Percentiles rank a stretch among this genome's conserved stretches.
Evolutionary conservation across 208 protist species (phyloP).

Genomic region (Trypanosoma scelopori): DNA sequence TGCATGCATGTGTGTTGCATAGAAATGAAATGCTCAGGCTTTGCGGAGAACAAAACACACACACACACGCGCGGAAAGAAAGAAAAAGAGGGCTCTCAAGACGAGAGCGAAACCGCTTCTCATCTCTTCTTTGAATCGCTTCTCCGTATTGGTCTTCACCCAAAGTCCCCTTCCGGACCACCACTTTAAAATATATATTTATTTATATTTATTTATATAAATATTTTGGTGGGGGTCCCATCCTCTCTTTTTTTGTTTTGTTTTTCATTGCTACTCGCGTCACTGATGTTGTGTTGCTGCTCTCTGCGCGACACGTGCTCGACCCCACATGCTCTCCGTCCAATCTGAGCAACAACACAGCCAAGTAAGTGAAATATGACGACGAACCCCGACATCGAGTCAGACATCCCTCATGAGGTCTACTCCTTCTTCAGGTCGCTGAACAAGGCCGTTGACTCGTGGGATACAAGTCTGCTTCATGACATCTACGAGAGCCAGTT

Average conservation of each 20-base stretch:
- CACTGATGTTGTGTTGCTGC: not conserved
- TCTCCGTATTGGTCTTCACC: no score
- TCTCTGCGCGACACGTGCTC: not conserved
- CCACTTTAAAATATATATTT: no score
- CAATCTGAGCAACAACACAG: not conserved
- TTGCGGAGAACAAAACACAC: no score
- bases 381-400: slow-evolving; percentile 90
- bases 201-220: no score
- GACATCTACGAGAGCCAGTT: slow-evolving; percentile 84
- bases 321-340: not conserved
- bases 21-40: no score
- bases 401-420: slow-evolving; percentile 82
- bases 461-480: slow-evolving; percentile 60
- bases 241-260: not conserved
- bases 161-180: no score
- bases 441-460: slow-evolving; percentile 70
- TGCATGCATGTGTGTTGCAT: not conserved
- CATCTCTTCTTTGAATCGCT: not conserved
- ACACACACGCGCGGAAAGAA: no score
- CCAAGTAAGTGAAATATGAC: slow-evolving; percentile 43
- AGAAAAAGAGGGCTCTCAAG: no score
- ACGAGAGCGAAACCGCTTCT: not conserved
- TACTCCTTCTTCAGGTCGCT: slow-evolving; percentile 73
- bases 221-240: no score
- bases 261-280: slow-evolving; percentile 12